phyloP scores from a whole-genome alignment of 139 green algal species.

The Tetradesmus obliquus region DNA sequence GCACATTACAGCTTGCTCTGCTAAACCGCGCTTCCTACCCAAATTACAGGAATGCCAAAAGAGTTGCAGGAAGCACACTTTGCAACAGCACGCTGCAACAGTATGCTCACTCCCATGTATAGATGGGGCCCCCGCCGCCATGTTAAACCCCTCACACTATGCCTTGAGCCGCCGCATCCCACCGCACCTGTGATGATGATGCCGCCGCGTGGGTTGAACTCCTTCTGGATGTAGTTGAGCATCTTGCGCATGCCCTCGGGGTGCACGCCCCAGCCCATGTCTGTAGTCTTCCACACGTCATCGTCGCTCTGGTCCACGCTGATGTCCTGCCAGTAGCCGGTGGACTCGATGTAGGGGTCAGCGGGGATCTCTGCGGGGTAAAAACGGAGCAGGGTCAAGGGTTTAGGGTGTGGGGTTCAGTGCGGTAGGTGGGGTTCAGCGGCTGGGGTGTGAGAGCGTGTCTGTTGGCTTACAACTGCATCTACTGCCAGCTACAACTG shows the following conservation, averaged over 20 bases:
- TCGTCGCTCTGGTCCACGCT: constrained; percentile 46
- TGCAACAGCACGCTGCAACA: too few species aligned
- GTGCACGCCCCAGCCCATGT: constrained; percentile 56
- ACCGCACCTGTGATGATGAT: constrained; percentile 33
- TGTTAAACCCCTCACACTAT: too few species aligned
- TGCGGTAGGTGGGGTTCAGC: background rate
- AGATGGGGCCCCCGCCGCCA: too few species aligned
- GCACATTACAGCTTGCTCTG: too few species aligned
- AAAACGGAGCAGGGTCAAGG: background rate
- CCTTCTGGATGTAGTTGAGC: constrained; percentile 49
- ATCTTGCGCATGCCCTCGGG: constrained; percentile 53
- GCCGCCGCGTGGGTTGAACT: constrained; percentile 49
- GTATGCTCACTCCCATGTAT: too few species aligned
- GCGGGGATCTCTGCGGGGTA: constrained; percentile 9
- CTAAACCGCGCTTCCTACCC: too few species aligned
- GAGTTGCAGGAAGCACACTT: too few species aligned
- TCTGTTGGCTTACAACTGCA: background rate
- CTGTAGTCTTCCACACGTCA: constrained; percentile 48
- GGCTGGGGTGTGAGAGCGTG: background rate
- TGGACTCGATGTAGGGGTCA: constrained; percentile 49
- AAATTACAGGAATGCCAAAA: too few species aligned
- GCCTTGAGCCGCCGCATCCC: too few species aligned
- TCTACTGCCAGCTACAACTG: background rate
- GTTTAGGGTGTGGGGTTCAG: background rate
- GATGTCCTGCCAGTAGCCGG: constrained; percentile 54